Base-by-base conservation (phyloP, 2,329 filamentous ascomycete genomes). In the Hymenoscyphus infarciens region DNA sequence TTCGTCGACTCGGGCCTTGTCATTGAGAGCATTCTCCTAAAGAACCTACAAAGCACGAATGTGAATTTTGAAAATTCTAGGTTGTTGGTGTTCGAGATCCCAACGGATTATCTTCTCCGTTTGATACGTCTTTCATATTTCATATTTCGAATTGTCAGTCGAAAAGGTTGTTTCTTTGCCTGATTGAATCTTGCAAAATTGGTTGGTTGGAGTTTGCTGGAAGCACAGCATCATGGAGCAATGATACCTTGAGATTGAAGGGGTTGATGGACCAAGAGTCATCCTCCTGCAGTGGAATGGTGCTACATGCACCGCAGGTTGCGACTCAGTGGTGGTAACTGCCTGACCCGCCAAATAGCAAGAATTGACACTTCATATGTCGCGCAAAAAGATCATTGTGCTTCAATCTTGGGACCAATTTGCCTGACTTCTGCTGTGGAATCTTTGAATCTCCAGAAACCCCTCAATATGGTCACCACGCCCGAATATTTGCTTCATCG, bases 331-430 rank as follows among this genome's bases (percentile, higher is more conserved):
- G 8, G 39, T 22, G 19, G 22, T 10, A 52, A 52, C 19, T 25
- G 11, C 45, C 45, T 52, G 19, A 84, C 91, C 70, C 91, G 91
- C 74, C 66, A 82, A 61, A 38, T 77, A 82, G 0, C 87, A 82
- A 1, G 82, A 84, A 0, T 67, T 85, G 0, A 82, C 3, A 86
- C 90, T 73, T 83, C 83, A 25, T 87, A 87, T 69, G 76, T 83
- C 63, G 87, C 83, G 0, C 85, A 88, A 71, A 83, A 90, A 70
- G 89, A 90, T 61, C 79, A 88, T 1, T 82, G 81, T 19, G 83
- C 81, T 84, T 90, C 67, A 90, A 90, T 69, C 85, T 90, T 10
- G 80, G 77, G 66, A 84, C 59, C 33, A 66, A 62, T 10, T 61
- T 67, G 33, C 53, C 59, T 25, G 64, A 62, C 29, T 49, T 90